Conservation (phyloP, 768 basidiomycete genomes). For the Candolleomyces aberdarensis region DNA sequence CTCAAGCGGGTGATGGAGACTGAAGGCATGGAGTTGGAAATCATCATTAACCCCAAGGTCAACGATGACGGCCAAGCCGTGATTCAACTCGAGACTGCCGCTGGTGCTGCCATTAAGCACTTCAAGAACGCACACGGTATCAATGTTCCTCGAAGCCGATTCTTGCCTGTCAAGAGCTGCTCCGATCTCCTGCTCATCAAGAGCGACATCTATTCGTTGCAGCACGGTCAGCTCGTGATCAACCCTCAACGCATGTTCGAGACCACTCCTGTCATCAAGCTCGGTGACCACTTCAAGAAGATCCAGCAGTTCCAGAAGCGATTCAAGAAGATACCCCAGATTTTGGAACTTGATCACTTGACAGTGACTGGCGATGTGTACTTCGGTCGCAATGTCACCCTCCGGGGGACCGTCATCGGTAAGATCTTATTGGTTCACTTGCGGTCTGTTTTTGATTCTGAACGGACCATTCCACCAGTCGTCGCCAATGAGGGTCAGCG, state of each 20-base stretch:
- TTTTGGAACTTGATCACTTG: conserved; percentile 90
- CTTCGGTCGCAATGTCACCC: conserved; percentile 83
- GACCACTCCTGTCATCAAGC: conserved; percentile 93
- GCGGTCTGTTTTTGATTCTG: neutral
- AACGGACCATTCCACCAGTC: conserved; percentile 28
- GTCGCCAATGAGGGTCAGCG: conserved; percentile 80
- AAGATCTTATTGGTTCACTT: conserved; percentile 2
- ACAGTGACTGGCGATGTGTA: conserved; percentile 91
- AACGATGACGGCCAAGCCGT: conserved; percentile 85
- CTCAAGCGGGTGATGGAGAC: conserved; percentile 88
- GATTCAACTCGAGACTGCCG: conserved; percentile 89
- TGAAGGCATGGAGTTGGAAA: conserved; percentile 87
- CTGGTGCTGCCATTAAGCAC: conserved; percentile 92
- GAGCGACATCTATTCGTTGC: conserved; percentile 87
- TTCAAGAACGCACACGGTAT: conserved; percentile 90
- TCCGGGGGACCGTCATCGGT: conserved; percentile 89
- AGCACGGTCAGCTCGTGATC: conserved; percentile 86
- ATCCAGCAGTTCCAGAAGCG: conserved; percentile 90
- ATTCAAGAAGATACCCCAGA: conserved; percentile 91
- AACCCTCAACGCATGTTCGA: conserved; percentile 80
- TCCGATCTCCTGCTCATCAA: conserved; percentile 89
- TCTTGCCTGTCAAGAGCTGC: conserved; percentile 89
- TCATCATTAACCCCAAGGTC: conserved; percentile 90
- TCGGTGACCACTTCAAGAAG: conserved; percentile 97
- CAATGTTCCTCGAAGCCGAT: conserved; percentile 91